Base-by-base conservation (phyloP, 192 early-diverging fungal genomes). In the Umbelopsis ramanniana region DNA sequence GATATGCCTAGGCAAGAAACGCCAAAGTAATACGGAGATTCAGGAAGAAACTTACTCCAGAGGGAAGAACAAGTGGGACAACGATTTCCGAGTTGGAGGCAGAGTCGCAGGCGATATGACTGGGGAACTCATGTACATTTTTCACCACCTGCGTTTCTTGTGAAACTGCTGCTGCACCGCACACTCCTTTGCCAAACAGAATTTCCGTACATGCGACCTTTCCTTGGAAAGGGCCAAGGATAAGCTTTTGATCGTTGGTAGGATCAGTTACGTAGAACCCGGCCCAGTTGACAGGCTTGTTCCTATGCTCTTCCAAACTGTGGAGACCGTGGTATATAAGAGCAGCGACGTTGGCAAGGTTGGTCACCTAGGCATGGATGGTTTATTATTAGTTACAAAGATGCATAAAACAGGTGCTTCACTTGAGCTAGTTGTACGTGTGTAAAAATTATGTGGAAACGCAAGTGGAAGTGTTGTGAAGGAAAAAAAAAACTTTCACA, bases 91-190 rank as follows among this genome's bases (percentile, higher is more conserved):
- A 93, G 68, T 90, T 84, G 15, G 90, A 90, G 7, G 89, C 90
- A 19, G 93, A 82, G 79, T 98, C 96, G 72, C 96, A 98, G 0
- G 95, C 93, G 78, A 98, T 98, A 80, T 98, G 95, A 37, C 92
- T 93, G 4, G 88, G 86, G 70, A 94, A 96, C 23, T 84, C 81
- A 74, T 94, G 91, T 37, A 96, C 95, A 71, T 98, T 89, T 45
- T 76, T 72, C 37, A 98, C 91, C 3, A 96, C 72, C 46, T 90
- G 76, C 0, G 91, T 86, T 38, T 68, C 12, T 17, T 75, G 70
- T 46, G 81, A 77, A n/a, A 69, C 68, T 4, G 94, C 95, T 0
- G 94, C 91, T 6, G 92, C 86, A 21, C 95, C 96, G 76, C 95
- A 96, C n/a, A 98, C 96, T 19, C 96, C 96, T 26, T 87, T 87